A percentile compares a stretch with the other conserved stretches of the same genome.
These are phyloP conservation scores for Alternaria postmessia DNA, from an alignment of 2,329 filamentous ascomycete species.

Conservation along the genomic window DNA sequence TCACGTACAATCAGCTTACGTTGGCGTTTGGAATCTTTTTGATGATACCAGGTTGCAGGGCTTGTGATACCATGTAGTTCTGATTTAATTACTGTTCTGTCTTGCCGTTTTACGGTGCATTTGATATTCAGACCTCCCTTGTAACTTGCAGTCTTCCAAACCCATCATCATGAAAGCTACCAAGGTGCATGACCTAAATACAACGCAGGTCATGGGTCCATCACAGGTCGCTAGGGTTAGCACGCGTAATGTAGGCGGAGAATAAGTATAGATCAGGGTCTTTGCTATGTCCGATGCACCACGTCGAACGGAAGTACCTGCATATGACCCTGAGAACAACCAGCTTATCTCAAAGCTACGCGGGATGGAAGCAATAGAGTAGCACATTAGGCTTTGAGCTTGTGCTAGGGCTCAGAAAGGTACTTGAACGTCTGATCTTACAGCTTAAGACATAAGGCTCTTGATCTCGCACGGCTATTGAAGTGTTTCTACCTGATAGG, in stretches of 20 bases:
- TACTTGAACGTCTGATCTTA: neutral
- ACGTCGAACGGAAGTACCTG: neutral
- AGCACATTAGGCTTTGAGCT: neutral
- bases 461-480: no score
- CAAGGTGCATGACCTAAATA: neutral
- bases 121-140: neutral
- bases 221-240: neutral
- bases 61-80: conserved; percentile 14
- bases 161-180: neutral
- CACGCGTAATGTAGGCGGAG: neutral
- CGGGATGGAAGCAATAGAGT: neutral
- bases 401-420: neutral
- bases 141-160: neutral
- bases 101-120: neutral
- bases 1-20: conserved; percentile 7
- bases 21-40: conserved; percentile 16
- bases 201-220: neutral
- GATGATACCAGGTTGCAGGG: conserved; percentile 13
- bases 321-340: neutral
- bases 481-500: neutral
- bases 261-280: neutral
- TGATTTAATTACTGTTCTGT: conserved; percentile 1
- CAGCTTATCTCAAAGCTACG: neutral
- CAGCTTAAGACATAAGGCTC: neutral
- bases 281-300: neutral